Evolutionary conservation across 768 basidiomycete species (phyloP), one percentile per base, ranked within the genome.

Genomic region (Suillus subalutaceus): DNA sequence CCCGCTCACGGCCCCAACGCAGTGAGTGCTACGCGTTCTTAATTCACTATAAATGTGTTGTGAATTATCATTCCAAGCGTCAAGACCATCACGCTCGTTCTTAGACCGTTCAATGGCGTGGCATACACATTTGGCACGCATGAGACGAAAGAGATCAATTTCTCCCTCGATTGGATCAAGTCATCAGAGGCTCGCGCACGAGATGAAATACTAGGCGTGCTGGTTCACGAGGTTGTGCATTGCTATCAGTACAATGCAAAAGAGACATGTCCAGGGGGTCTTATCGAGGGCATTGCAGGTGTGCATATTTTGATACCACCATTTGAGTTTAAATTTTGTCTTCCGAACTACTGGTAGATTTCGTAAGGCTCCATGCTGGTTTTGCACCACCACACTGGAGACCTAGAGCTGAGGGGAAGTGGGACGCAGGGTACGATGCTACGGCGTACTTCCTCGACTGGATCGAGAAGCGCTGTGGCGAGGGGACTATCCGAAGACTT

Each of bases 231-330:
- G 77, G 83, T 90, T 72, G 91, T 92, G 7, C 92, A 94, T 68
- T 93, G 90, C 72, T 93, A 83, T 73, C 92, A 93, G 72, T 85
- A 87, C 75, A 83, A 91, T 70, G 90, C 83, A 1, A 72, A 78
- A 30, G 87, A 81, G 32, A 84, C 83, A 52, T 88, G 85, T 69
- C 90, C 90, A 0, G 84, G 85, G 2, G 92, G 92, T 2, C 78
- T 94, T 57, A 86, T 92, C 67, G 92, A 94, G 72, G 92, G 92
- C 23, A 82, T 94, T 35, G 92, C 92, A 74, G 91, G 91, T 90
- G 66, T 52, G 80, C 67, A 18, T n/a, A 37, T 48, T 52, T 20
- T 20, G 50, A 63, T 40, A 58, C 26, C 62, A 23, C 23, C 44
- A 38, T 66, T 55, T 50, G 53, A 7, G n/a, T 56, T 37, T 37